Percentiles rank a stretch among this genome's conserved stretches.
Conservation (phyloP, 768 basidiomycete species). For the Sarcomyxa edulis region DNA sequence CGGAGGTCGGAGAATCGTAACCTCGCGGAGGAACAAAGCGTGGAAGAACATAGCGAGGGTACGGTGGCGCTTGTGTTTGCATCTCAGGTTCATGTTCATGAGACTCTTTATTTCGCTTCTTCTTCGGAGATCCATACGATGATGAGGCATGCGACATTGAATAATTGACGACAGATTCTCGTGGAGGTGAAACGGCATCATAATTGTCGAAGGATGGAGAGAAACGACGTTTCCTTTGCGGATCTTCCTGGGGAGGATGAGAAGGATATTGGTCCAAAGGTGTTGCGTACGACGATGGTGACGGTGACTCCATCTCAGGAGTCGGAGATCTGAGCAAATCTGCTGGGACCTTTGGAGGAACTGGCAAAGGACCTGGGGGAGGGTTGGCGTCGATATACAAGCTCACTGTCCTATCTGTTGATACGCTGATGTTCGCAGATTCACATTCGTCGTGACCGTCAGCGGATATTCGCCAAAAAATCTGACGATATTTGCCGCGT, state of each 20-base stretch:
- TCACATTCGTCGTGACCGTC: constrained; percentile 45
- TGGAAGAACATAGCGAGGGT: too few species aligned
- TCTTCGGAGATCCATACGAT: too few species aligned
- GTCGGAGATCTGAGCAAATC: too few species aligned
- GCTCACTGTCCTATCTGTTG: constrained; percentile 47
- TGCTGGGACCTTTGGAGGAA: constrained; percentile 2
- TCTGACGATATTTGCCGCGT: constrained; percentile 65
- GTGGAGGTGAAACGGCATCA: too few species aligned
- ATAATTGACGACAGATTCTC: too few species aligned
- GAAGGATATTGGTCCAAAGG: neutral
- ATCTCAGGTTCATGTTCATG: too few species aligned
- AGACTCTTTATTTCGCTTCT: too few species aligned
- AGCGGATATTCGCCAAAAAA: constrained; percentile 56
- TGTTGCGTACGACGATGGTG: too few species aligned
- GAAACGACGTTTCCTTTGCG: neutral
- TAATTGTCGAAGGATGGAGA: neutral
- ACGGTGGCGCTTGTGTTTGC: too few species aligned
- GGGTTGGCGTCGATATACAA: constrained; percentile 46
- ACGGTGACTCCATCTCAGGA: too few species aligned
- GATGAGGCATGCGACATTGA: too few species aligned
- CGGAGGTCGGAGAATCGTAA: constrained; percentile 24
- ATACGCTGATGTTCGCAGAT: constrained; percentile 53
- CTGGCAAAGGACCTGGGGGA: constrained; percentile 1
- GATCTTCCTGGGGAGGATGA: neutral
- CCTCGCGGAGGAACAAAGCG: constrained; percentile 12